phyloP scores from a whole-genome alignment of 108 stramenopile genomes.

The Skeletonema tropicum region DNA sequence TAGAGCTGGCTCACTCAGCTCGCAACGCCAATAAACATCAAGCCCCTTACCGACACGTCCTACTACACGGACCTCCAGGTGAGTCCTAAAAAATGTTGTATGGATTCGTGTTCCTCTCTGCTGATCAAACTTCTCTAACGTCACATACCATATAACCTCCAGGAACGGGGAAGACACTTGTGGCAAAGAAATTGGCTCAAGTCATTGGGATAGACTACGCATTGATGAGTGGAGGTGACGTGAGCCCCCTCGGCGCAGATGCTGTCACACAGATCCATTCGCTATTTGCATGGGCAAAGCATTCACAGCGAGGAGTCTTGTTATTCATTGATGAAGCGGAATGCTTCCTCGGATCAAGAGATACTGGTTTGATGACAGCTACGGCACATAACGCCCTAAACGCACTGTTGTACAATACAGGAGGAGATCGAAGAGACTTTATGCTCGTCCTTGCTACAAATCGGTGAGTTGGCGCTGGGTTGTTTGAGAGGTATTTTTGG shows the following conservation, averaged over 20 bases:
- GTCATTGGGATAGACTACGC: slow-evolving; percentile 84
- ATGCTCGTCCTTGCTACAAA: slow-evolving; percentile 91
- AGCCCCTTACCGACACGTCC: slow-evolving; percentile 81
- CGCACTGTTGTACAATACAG: slow-evolving; percentile 84
- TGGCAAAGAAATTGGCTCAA: slow-evolving; percentile 65
- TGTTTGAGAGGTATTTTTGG: background rate
- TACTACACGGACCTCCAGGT: slow-evolving; percentile 67
- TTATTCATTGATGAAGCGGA: slow-evolving; percentile 91
- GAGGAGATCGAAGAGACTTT: slow-evolving; percentile 72
- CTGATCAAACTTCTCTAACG: too few relatives aligned
- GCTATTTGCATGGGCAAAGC: slow-evolving; percentile 81
- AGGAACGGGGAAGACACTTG: slow-evolving; percentile 79
- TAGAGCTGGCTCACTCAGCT: slow-evolving; percentile 68
- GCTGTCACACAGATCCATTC: slow-evolving; percentile 84
- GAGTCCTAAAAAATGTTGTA: too few relatives aligned
- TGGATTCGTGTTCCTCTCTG: too few relatives aligned
- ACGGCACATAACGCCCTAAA: slow-evolving; percentile 80
- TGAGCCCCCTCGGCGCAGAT: slow-evolving; percentile 83
- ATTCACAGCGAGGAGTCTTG: slow-evolving; percentile 61
- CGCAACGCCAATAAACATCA: slow-evolving; percentile 65
- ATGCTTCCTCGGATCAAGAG: slow-evolving; percentile 75
- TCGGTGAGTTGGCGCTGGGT: slow-evolving; percentile 10
- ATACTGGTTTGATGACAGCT: slow-evolving; percentile 45
- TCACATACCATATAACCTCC: slow-evolving; percentile 38
- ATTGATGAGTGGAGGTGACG: slow-evolving; percentile 88